Conservation (phyloP, 2,329 filamentous ascomycete species). For the Cladosporium cucumerinum region DNA sequence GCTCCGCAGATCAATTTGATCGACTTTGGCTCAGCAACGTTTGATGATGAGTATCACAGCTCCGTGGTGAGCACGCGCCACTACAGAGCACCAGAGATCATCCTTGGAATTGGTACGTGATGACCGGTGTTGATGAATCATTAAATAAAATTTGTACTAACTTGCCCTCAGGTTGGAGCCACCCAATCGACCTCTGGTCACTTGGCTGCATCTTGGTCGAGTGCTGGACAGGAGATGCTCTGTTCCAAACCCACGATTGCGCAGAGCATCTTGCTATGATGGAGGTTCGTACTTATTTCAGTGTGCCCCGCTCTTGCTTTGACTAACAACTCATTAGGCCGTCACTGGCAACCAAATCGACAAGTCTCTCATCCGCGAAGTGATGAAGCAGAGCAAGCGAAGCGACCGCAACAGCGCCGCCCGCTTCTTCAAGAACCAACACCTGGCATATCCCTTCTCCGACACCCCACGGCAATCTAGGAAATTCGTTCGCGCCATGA, state of each 20-base stretch:
- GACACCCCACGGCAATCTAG: slow-evolving; percentile 62
- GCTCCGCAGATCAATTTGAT: slow-evolving; percentile 66
- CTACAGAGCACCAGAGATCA: slow-evolving; percentile 66
- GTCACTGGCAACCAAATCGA: slow-evolving; percentile 33
- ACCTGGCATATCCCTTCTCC: slow-evolving; percentile 60
- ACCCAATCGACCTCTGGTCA: slow-evolving; percentile 67
- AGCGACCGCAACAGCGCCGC: slow-evolving; percentile 29
- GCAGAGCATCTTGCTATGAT: slow-evolving; percentile 68
- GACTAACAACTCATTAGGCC: slow-evolving; percentile 22
- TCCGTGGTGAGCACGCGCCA: slow-evolving; percentile 65
- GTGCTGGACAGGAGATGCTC: slow-evolving; percentile 65
- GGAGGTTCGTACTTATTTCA: slow-evolving; percentile 43
- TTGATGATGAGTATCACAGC: slow-evolving; percentile 66
- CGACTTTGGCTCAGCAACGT: slow-evolving; percentile 66
- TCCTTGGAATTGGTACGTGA: slow-evolving; percentile 55
- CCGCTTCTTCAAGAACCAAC: slow-evolving; percentile 40
- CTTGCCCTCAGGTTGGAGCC: slow-evolving; percentile 54
- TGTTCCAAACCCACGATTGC: slow-evolving; percentile 68
- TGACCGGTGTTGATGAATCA: no score
- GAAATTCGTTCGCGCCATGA: slow-evolving; percentile 69
- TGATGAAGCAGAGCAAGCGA: slow-evolving; percentile 28
- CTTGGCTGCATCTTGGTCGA: slow-evolving; percentile 67
- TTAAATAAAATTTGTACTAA: neutral
- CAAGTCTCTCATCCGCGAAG: slow-evolving; percentile 33
- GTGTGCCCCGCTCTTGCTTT: neutral